phyloP scores from a whole-genome alignment of 148 eudicot genomes.

The Chenopodium album region DNA sequence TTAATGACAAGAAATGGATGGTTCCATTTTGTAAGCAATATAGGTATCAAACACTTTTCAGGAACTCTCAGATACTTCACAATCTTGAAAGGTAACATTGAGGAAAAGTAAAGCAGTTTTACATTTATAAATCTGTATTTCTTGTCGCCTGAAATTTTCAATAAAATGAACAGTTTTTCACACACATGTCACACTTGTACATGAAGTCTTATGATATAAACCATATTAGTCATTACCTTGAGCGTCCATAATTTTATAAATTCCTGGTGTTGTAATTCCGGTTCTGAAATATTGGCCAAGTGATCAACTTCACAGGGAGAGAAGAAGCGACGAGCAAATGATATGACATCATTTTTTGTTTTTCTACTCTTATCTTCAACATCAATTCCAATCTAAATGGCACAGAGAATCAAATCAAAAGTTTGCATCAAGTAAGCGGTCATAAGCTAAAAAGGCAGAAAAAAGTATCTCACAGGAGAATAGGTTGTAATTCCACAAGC shows the following conservation, averaged over 20 bases:
- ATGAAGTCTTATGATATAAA: neutral
- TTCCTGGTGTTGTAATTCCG: slow-evolving; percentile 58
- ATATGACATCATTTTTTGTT: slow-evolving; percentile 48
- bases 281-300: slow-evolving; percentile 56
- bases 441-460: neutral
- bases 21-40: neutral
- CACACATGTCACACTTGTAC: neutral
- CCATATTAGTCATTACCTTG: slow-evolving; percentile 37
- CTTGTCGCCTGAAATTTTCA: too few species aligned
- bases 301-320: slow-evolving; percentile 56
- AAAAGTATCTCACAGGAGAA: slow-evolving; percentile 46
- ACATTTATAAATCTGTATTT: too few species aligned
- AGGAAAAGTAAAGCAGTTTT: too few species aligned
- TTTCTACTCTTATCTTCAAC: slow-evolving; percentile 75
- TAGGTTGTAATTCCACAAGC: slow-evolving; percentile 72
- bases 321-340: slow-evolving; percentile 80
- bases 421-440: slow-evolving; percentile 8
- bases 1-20: neutral
- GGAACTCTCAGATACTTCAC: neutral
- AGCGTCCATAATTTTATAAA: slow-evolving; percentile 82
- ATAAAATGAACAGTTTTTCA: too few species aligned
- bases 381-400: slow-evolving; percentile 80
- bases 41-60: neutral
- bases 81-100: neutral
- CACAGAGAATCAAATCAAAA: neutral